A percentile compares a stretch with the other conserved stretches of the same genome.
Evolutionary conservation across 2,329 filamentous ascomycete species (phyloP).

Genomic region (Claviceps cyperi): DNA sequence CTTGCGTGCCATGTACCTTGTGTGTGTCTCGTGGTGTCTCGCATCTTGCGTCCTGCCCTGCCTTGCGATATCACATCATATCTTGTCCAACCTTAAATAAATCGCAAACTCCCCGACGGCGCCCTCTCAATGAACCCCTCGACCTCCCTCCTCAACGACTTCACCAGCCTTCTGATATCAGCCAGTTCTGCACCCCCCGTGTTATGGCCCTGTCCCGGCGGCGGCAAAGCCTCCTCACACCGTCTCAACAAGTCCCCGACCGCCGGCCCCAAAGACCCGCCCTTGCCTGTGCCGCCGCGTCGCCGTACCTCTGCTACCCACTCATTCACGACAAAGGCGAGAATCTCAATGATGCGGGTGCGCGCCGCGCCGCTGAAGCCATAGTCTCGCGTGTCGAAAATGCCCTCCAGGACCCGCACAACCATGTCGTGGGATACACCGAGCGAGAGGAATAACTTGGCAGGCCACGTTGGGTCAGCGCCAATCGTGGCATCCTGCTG

Average conservation of each 20-base stretch:
- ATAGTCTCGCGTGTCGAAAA: slow-evolving; percentile 44
- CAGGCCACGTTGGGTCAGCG: slow-evolving; percentile 42
- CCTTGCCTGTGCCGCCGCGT: slow-evolving; percentile 26
- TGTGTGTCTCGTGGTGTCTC: too few species aligned
- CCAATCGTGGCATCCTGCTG: slow-evolving; percentile 43
- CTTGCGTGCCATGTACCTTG: not conserved
- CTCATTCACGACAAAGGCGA: slow-evolving; percentile 31
- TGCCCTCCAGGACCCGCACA: slow-evolving; percentile 38
- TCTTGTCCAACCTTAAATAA: slow-evolving; percentile 20
- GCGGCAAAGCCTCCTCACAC: slow-evolving; percentile 32
- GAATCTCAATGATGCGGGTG: slow-evolving; percentile 39
- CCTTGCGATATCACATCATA: too few species aligned
- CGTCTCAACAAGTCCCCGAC: slow-evolving; percentile 35
- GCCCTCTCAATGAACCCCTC: slow-evolving; percentile 28
- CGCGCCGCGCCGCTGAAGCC: slow-evolving; percentile 39
- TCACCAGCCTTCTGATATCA: slow-evolving; percentile 28
- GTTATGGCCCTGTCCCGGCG: slow-evolving; percentile 25
- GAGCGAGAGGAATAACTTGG: slow-evolving; percentile 39
- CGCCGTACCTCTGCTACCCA: slow-evolving; percentile 37
- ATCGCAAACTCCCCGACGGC: slow-evolving; percentile 29
- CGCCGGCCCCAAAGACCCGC: slow-evolving; percentile 25
- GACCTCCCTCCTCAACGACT: slow-evolving; percentile 28
- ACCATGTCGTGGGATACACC: slow-evolving; percentile 43
- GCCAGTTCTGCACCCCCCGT: slow-evolving; percentile 30
- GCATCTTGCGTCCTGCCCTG: too few species aligned